phyloP scores from a whole-genome alignment of 352 stramenopile genomes.

The Phytophthora pini region DNA sequence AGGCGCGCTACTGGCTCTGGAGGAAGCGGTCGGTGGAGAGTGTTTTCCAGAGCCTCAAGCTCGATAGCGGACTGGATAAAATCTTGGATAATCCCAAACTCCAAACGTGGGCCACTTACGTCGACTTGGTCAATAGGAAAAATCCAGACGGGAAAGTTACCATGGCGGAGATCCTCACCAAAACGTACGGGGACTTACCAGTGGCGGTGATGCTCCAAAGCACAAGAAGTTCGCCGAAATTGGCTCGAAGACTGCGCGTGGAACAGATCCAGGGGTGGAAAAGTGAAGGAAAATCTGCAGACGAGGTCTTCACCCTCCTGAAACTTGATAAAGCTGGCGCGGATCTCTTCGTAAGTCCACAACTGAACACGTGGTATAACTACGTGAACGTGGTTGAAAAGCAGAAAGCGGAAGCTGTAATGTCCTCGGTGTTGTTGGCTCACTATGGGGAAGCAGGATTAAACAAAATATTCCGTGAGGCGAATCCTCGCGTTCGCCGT shows the following conservation, averaged over 20 bases:
- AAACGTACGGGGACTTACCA: conserved; percentile 16
- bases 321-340: conserved; percentile 4
- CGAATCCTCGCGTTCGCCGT: neutral
- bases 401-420: neutral
- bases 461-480: neutral
- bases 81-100: conserved; percentile 10
- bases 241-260: neutral
- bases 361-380: conserved; percentile 11
- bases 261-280: conserved; percentile 7
- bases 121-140: conserved; percentile 17
- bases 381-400: conserved; percentile 2
- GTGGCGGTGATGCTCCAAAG: conserved; percentile 2
- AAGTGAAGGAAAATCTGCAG: neutral
- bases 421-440: conserved; percentile 2
- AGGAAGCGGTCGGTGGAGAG: neutral
- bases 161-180: conserved; percentile 3
- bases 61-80: conserved; percentile 5
- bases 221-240: conserved; percentile 1
- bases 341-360: conserved; percentile 2
- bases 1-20: conserved; percentile 18
- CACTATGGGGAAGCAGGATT: conserved; percentile 9
- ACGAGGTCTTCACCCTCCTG: conserved; percentile 5
- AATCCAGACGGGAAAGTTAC: conserved; percentile 10
- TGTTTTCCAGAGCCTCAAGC: conserved; percentile 14
- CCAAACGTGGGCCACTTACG: conserved; percentile 7